These are phyloP conservation scores for Zea mays DNA, from an alignment of 176 grass and related monocot genomes.

Conservation along the genomic window Zm-B73-REFERENCE-NAM-5.0 NC_050098.1:1675501-1676000, in stretches of 20 bases:
- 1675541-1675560: constrained; percentile 24
- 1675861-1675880: constrained; percentile 5
- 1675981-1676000: constrained; percentile 81
- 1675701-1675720: constrained; percentile 8
- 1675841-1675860: not conserved
- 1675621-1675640: constrained; percentile 44
- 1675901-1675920: constrained; percentile 4
- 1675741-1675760: constrained; percentile 24
- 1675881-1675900: not conserved
- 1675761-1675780: constrained; percentile 38
- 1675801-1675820: constrained; percentile 67
- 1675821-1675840: constrained; percentile 60
- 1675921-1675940: constrained; percentile 68
- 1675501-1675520: constrained; percentile 17
- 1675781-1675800: constrained; percentile 41
- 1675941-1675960: constrained; percentile 65
- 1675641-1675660: constrained; percentile 20
- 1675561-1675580: constrained; percentile 48
- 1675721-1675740: constrained; percentile 17
- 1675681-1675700: not conserved
- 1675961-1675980: constrained; percentile 56
- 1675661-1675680: constrained; percentile 33
- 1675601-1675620: constrained; percentile 40
- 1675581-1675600: constrained; percentile 40
- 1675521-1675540: constrained; percentile 13